Evolutionary conservation across 257 asterid genomes (phyloP), one percentile per base, ranked within the genome.

Genomic region (Dorcoceras hygrometricum): DNA sequence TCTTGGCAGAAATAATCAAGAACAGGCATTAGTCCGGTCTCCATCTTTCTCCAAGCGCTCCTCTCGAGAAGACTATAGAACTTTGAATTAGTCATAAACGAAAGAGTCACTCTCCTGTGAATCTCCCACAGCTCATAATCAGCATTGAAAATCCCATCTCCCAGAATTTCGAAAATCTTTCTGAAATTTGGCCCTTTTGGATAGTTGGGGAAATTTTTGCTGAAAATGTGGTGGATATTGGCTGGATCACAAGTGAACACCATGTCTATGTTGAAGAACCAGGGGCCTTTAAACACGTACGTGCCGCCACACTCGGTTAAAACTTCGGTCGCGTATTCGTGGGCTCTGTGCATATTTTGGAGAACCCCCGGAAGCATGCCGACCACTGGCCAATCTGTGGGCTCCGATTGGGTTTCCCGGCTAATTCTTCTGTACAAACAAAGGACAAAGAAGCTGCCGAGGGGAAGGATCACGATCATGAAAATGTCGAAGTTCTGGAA

Each of bases 91-190:
- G 46, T 75, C 22, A 80, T 23, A 23, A 53, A 58, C 24, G 75
- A 62, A 4, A 70, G 26, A 25, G 77, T 74, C 0, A 77, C 59
- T 54, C 26, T 78, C 56, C 86, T 60, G 18, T 83, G 89, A 32
- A 71, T 4, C 34, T 83, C 80, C 89, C 89, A 83, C 14, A 76
- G 54, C 10, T 83, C 78, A 6, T 46, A 75, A 67, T 83, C 88
- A 31, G 84, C 76, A 59, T 75, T 69, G 80, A 83, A 73, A 19
- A 83, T 70, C 12, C 86, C 88, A 36, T 78, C 83, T 57, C 89
- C 89, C 19, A 83, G 7, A 6, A 83, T 53, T 0, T 80, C 81
- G 62, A 80, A 83, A 7, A 80, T 76, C 58, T 78, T 72, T 27
- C 64, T 64, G 63, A 76, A 83, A 14, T 80, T 68, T 2, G 78